These are phyloP conservation scores for Scytalidium sp. DNA, from an alignment of 2,329 filamentous ascomycete species.

Conservation along the genomic window DNA sequence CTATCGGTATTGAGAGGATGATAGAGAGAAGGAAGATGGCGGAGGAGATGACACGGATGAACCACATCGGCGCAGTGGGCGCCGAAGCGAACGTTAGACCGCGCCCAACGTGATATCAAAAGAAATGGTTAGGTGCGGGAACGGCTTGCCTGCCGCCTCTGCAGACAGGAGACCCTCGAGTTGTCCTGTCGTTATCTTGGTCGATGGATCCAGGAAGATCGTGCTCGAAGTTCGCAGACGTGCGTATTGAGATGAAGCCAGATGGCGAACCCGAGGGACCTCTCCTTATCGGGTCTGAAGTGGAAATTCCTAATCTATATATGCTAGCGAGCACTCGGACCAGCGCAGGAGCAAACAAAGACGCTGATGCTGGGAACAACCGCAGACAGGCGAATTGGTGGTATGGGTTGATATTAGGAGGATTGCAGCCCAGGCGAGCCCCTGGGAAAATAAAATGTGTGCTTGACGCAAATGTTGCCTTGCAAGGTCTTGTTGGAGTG, in stretches of 20 bases:
- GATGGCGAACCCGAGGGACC: not conserved
- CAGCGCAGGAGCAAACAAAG: not conserved
- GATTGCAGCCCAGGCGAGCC: not conserved
- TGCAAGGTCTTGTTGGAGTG: not conserved
- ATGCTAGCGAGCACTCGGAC: not conserved
- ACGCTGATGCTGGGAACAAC: too few species aligned
- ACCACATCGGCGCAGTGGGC: constrained; percentile 68
- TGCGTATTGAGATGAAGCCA: not conserved
- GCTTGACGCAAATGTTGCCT: constrained; percentile 9
- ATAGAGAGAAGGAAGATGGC: constrained; percentile 86
- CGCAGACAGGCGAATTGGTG: not conserved
- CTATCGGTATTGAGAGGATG: constrained; percentile 91
- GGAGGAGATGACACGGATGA: constrained; percentile 77
- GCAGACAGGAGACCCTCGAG: not conserved
- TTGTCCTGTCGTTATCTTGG: constrained; percentile 1
- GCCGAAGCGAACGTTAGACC: constrained; percentile 44
- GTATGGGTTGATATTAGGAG: not conserved
- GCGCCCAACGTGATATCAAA: constrained; percentile 27
- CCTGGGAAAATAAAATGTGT: not conserved
- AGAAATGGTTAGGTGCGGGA: not conserved
- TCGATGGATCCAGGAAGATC: not conserved
- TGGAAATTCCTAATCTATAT: not conserved
- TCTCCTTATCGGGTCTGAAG: not conserved
- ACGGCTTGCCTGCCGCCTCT: not conserved
- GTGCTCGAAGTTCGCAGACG: not conserved